Evolutionary conservation across 169 alveolate genomes (phyloP).

Genomic region (Neospora caninum): DNA sequence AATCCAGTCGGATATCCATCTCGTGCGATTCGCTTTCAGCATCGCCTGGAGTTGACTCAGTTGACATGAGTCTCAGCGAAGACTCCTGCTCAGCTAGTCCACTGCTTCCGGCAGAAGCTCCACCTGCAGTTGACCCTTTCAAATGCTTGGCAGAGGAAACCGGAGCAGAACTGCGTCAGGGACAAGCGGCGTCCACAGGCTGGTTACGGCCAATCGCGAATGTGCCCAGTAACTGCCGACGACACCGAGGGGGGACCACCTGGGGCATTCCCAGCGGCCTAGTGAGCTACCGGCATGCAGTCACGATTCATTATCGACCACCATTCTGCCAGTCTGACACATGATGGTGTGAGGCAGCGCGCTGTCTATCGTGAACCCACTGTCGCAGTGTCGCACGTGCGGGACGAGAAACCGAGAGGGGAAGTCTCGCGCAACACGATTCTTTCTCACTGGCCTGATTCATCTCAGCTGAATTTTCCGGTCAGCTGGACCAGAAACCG

Average conservation of each 20-base stretch:
- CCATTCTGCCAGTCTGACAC: too few species aligned
- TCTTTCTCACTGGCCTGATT: too few species aligned
- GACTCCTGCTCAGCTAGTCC: not conserved
- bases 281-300: too few species aligned
- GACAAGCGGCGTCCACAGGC: not conserved
- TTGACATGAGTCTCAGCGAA: conserved; percentile 12
- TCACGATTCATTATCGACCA: too few species aligned
- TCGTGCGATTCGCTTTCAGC: not conserved
- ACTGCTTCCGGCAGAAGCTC: not conserved
- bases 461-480: too few species aligned
- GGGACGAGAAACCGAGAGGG: too few species aligned
- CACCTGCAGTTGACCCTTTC: not conserved
- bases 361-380: too few species aligned
- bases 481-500: too few species aligned
- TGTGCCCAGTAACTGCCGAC: not conserved
- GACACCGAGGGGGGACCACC: not conserved
- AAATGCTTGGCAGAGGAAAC: not conserved
- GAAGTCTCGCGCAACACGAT: too few species aligned
- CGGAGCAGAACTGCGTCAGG: not conserved
- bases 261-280: too few species aligned
- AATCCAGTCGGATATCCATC: not conserved
- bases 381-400: too few species aligned
- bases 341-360: too few species aligned
- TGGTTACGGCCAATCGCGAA: not conserved
- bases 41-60: conserved; percentile 17